These are phyloP conservation scores for Kwoniella dejecticola DNA, from an alignment of 768 basidiomycete species.

Conservation along the genomic window DNA sequence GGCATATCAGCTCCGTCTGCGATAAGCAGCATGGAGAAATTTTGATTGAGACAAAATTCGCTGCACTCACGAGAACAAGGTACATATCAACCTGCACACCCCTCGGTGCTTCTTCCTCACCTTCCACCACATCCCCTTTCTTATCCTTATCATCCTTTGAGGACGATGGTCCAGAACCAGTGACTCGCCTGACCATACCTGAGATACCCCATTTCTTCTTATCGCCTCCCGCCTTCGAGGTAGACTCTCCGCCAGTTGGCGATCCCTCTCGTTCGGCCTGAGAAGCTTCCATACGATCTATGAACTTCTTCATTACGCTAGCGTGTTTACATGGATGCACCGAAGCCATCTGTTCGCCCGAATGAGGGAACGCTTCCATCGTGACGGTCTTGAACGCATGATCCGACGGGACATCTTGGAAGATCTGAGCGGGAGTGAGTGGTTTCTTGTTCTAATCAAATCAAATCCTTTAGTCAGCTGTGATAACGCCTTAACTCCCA, in stretches of 20 bases:
- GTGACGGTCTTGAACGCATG: slow-evolving; percentile 99
- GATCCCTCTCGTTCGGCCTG: slow-evolving; percentile 61
- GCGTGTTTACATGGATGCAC: slow-evolving; percentile 99
- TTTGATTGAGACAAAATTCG: not conserved
- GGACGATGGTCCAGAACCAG: slow-evolving; percentile 57
- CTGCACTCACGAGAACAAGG: slow-evolving; percentile 65
- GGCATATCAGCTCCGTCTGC: no score
- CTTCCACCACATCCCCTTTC: slow-evolving; percentile 60
- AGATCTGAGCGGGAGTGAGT: slow-evolving; percentile 84
- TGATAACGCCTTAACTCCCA: not conserved
- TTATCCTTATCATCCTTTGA: slow-evolving; percentile 17
- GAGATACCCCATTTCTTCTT: slow-evolving; percentile 73
- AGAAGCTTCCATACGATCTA: slow-evolving; percentile 85
- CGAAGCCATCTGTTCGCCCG: slow-evolving; percentile 73
- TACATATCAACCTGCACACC: slow-evolving; percentile 98
- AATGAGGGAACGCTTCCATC: slow-evolving; percentile 97
- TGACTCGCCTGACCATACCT: slow-evolving; percentile 68
- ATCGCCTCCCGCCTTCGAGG: slow-evolving; percentile 25
- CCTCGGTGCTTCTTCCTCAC: slow-evolving; percentile 59
- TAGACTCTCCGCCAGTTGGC: slow-evolving; percentile 12
- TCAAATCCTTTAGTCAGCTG: not conserved
- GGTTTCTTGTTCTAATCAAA: slow-evolving; percentile 76
- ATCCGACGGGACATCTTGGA: slow-evolving; percentile 95
- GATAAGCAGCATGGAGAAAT: slow-evolving; percentile 5
- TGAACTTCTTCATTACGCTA: slow-evolving; percentile 99